Base-by-base conservation (phyloP, 2,329 filamentous ascomycete genomes). In the Ceratocystis variospora region DNA sequence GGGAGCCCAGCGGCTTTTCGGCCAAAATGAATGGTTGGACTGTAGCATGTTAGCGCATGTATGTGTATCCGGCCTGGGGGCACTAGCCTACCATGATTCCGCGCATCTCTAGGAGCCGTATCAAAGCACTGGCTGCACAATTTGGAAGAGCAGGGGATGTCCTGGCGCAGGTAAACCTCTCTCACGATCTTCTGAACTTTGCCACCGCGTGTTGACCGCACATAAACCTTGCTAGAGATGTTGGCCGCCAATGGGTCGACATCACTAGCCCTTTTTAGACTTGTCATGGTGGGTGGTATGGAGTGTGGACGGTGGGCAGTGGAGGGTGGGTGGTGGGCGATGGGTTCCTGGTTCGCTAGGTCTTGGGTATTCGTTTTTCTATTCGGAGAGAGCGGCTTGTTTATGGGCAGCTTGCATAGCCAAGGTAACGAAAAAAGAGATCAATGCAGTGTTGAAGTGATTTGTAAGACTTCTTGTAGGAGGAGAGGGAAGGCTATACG, bases 111-210 rank as follows among this genome's bases (percentile, higher is more conserved):
- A 0, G 91, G 92, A 1, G 90, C 90, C 70, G 79, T 83, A 61
- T 85, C 80, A 57, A 89, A 80, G 75, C 94, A 99, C 72, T 77
- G 77, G 69, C 82, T 82, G 79, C 94, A 99, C 57, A 99, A 80
- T 75, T 87, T 88, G 31, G 93, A 97, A 44, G 93, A 96, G 79
- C 94, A 99, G 62, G 94, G 93, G 73, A 99, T 97, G 75, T 99
- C 94, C 77, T 93, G 89, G 75, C 94, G 86, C 69, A 99, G 81
- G 77, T 99, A 99, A 69, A 97, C 83, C 79, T 99, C 94, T 72
- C 92, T 86, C 70, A 99, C 94, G 73, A 99, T 95, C 81, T 99
- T 99, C 76, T 97, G 94, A 68, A 97, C 93, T 79, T 96, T 96
- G 76, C 94, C 94, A 76, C 86, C 94, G 77, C 90, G 92, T 61